phyloP scores from a whole-genome alignment of 202 grass and related monocot genomes.

The Carex arenaria region DNA sequence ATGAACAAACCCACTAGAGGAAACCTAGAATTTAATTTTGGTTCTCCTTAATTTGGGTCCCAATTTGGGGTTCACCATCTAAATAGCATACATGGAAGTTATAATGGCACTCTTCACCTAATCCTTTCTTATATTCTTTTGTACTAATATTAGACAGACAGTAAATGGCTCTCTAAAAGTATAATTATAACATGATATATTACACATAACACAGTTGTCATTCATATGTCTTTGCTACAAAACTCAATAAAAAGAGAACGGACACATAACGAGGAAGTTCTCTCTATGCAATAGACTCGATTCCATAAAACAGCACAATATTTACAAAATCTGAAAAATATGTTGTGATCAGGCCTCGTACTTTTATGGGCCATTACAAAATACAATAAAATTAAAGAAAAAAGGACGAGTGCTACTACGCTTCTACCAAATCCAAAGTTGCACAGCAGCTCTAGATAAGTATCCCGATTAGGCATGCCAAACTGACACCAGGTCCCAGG shows the following conservation, averaged over 20 bases:
- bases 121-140: background rate
- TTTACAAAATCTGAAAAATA: conserved; percentile 26
- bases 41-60: background rate
- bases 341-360: conserved; percentile 13
- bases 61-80: background rate
- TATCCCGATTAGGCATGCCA: conserved; percentile 15
- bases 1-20: conserved; percentile 2
- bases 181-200: conserved; percentile 13
- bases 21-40: background rate
- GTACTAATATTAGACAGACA: background rate
- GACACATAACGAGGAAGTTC: background rate
- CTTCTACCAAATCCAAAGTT: conserved; percentile 20
- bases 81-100: background rate
- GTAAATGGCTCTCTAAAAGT: background rate
- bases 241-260: conserved; percentile 20
- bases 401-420: background rate
- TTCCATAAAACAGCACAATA: conserved; percentile 25
- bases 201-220: conserved; percentile 16
- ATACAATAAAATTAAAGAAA: conserved; percentile 22
- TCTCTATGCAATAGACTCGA: conserved; percentile 30
- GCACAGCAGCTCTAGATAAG: conserved; percentile 7
- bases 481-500: background rate
- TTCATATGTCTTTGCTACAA: conserved; percentile 16
- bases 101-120: background rate
- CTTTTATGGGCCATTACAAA: conserved; percentile 22